Evolutionary conservation across 2,329 filamentous ascomycete species (phyloP).

Genomic region (Ceratocystis destructans): DNA sequence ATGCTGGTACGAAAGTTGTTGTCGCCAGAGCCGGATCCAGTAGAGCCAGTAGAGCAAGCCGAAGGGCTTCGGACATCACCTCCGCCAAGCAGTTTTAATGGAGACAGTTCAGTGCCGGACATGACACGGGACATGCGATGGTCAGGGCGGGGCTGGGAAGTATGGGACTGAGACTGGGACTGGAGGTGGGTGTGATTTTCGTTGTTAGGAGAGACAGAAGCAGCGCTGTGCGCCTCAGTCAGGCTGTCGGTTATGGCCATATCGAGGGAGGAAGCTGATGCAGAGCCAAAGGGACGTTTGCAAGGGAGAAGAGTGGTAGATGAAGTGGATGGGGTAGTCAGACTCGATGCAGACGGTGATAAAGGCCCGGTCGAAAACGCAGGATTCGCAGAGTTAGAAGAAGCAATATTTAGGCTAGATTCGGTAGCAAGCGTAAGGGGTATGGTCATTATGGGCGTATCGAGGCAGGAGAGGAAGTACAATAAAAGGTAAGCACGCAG

Average conservation of each 20-base stretch:
- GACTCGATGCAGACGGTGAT: slow-evolving; percentile 2
- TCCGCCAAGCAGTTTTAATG: slow-evolving; percentile 40
- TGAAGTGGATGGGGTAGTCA: slow-evolving; percentile 2
- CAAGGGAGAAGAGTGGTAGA: slow-evolving; percentile 15
- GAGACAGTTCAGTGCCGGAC: slow-evolving; percentile 43
- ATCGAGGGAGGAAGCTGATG: neutral
- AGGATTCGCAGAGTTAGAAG: slow-evolving; percentile 3
- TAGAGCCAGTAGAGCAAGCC: slow-evolving; percentile 22
- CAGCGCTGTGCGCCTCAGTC: slow-evolving; percentile 11
- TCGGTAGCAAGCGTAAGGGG: slow-evolving; percentile 16
- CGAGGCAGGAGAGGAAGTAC: neutral
- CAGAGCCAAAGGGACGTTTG: slow-evolving; percentile 15
- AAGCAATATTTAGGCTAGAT: slow-evolving; percentile 13
- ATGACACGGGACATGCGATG: slow-evolving; percentile 38
- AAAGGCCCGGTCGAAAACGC: neutral
- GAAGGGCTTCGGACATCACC: slow-evolving; percentile 21
- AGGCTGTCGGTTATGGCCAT: slow-evolving; percentile 16
- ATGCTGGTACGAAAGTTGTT: slow-evolving; percentile 20
- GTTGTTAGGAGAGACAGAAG: neutral
- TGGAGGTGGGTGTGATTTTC: slow-evolving; percentile 14
- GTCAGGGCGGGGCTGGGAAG: slow-evolving; percentile 10
- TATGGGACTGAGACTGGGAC: slow-evolving; percentile 6
- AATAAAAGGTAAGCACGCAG: neutral
- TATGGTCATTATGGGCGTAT: slow-evolving; percentile 16
- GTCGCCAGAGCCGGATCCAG: slow-evolving; percentile 19